Evolutionary conservation across 495 filamentous ascomycete genomes (phyloP).

Genomic region (Talaromyces wortmannii): DNA sequence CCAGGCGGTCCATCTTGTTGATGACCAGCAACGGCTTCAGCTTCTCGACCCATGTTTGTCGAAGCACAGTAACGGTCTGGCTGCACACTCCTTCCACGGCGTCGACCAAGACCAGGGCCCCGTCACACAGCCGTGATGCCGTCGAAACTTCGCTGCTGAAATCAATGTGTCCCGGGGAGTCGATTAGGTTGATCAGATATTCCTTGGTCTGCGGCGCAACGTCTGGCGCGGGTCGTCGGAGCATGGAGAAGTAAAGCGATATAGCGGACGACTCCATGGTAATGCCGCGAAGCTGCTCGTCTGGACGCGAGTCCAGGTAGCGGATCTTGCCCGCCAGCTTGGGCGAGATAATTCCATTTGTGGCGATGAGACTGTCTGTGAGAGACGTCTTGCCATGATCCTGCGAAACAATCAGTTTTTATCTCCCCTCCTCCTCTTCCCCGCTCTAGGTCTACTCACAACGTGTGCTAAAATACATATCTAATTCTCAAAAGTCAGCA

Average conservation of each 20-base stretch:
- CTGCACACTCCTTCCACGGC: slow-evolving; percentile 97
- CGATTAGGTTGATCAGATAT: slow-evolving; percentile 95
- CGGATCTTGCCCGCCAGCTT: slow-evolving; percentile 97
- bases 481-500: slow-evolving; percentile 32
- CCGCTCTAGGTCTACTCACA: slow-evolving; percentile 43
- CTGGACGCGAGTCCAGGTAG: slow-evolving; percentile 92
- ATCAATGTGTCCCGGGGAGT: slow-evolving; percentile 96
- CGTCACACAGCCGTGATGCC: slow-evolving; percentile 89
- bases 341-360: slow-evolving; percentile 98
- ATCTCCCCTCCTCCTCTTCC: neutral
- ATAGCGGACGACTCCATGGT: slow-evolving; percentile 99
- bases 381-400: slow-evolving; percentile 99
- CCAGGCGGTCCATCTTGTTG: slow-evolving; percentile 94
- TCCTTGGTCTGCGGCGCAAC: slow-evolving; percentile 66
- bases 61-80: slow-evolving; percentile 93
- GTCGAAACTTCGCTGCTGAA: slow-evolving; percentile 98
- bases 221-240: slow-evolving; percentile 62
- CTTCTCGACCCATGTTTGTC: slow-evolving; percentile 94
- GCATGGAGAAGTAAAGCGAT: slow-evolving; percentile 90
- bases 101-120: slow-evolving; percentile 92
- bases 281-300: slow-evolving; percentile 95
- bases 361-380: slow-evolving; percentile 92
- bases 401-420: slow-evolving; percentile 17
- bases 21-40: slow-evolving; percentile 91
- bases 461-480: slow-evolving; percentile 98